Percentiles rank a stretch among this genome's conserved stretches.
phyloP scores from a whole-genome alignment of 805 yeast genomes.

The Yueomyces sp. region DNA sequence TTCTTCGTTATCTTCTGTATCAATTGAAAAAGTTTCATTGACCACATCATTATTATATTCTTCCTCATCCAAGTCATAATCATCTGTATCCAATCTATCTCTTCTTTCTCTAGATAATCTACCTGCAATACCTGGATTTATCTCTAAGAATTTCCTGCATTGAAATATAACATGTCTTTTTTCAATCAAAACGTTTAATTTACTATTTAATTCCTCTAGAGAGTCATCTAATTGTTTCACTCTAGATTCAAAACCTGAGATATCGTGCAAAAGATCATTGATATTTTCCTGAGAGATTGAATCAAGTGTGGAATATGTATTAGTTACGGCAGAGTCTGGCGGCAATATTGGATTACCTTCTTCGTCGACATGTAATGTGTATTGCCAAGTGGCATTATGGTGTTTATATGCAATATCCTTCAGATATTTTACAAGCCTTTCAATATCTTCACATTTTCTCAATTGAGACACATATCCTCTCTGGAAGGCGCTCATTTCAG shows the following conservation, averaged over 20 bases:
- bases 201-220: conserved; percentile 42
- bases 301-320: conserved; percentile 12
- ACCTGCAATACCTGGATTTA: conserved; percentile 22
- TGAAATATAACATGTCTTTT: conserved; percentile 47
- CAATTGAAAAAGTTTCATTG: conserved; percentile 16
- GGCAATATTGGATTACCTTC: conserved; percentile 11
- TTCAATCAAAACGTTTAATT: conserved; percentile 57
- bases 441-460: conserved; percentile 65
- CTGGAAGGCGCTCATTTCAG: conserved; percentile 74
- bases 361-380: conserved; percentile 23
- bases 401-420: conserved; percentile 36
- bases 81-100: conserved; percentile 12
- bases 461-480: conserved; percentile 82
- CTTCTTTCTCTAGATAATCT: conserved; percentile 13
- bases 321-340: conserved; percentile 5
- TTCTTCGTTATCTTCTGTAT: conserved; percentile 10
- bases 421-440: conserved; percentile 54
- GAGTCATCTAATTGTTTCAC: conserved; percentile 63
- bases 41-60: conserved; percentile 7
- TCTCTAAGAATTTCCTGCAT: conserved; percentile 35
- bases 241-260: conserved; percentile 58
- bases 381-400: conserved; percentile 23
- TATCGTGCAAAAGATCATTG: conserved; percentile 52
- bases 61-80: conserved; percentile 10
- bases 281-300: conserved; percentile 24